Base-by-base conservation (phyloP, 2,329 filamentous ascomycete genomes). In the Pestalotiopsis fici region DNA sequence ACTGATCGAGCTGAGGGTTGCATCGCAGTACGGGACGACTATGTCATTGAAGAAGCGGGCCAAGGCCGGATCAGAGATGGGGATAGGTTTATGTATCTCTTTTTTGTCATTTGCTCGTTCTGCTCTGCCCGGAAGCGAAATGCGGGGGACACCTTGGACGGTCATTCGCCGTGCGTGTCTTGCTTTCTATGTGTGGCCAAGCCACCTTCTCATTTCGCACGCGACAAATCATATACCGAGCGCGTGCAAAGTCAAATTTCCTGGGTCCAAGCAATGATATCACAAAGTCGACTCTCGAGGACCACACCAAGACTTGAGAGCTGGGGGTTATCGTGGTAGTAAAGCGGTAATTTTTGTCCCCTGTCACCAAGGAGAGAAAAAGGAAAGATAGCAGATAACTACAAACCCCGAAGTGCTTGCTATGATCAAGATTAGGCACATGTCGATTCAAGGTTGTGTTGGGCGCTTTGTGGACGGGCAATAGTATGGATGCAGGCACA, bases 81-180 rank as follows among this genome's bases (percentile, higher is more conserved):
- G 55, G 18, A 28, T 9, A 27, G 28, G 47, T 25, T 12, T 23
- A 25, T 35, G 27, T 59, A 27, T n/a, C n/a, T 60, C 28, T n/a
- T 21, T 28, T 21, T 37, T 21, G 31, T 35, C 57, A 50, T 50
- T 18, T 18, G 43, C 18, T n/a, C 43, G 4, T 35, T 11, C 11
- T 35, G 31, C 31, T 50, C n/a, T 47, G 13, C 43, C 35, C 50
- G 66, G 27, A 62, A 39, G 61, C 55, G n/a, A 43, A 62, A 65
- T 66, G 67, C 65, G 67, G 69, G 69, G 69, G 59, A 39, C 56
- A 43, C 60, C 37, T 59, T 47, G 60, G 62, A 68, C 55, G 65
- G 60, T 69, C 68, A 71, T 71, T 64, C 47, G 61, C 43, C 43
- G 18, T 50, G 43, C 9, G 9, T n/a, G 43, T 18, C 21, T 47